phyloP scores from a whole-genome alignment of 176 grass and related monocot genomes.

The Avena insularis region DNA sequence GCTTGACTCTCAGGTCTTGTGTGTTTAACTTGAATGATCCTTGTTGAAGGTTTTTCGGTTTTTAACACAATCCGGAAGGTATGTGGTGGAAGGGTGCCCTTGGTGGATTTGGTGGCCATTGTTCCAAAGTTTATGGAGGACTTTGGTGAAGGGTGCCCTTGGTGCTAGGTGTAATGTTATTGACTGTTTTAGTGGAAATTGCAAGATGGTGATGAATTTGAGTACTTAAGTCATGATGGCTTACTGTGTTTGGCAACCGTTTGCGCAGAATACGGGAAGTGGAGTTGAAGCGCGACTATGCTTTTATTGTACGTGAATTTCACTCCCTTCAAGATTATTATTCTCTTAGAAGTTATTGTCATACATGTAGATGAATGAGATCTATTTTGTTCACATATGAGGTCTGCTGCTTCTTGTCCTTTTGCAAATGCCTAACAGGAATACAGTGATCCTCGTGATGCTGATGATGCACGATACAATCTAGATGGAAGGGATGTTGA shows the following conservation, averaged over 20 bases:
- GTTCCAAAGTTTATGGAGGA: slow-evolving; percentile 86
- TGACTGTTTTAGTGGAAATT: slow-evolving; percentile 68
- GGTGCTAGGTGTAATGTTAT: slow-evolving; percentile 92
- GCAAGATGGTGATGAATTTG: slow-evolving; percentile 63
- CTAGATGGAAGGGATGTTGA: slow-evolving; percentile 93
- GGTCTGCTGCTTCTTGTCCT: neutral
- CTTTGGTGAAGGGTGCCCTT: slow-evolving; percentile 92
- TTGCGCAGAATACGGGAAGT: slow-evolving; percentile 99
- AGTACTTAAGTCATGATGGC: slow-evolving; percentile 68
- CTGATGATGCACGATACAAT: slow-evolving; percentile 90
- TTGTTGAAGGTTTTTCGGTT: slow-evolving; percentile 99
- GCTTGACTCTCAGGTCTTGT: slow-evolving; percentile 56
- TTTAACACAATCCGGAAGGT: slow-evolving; percentile 90
- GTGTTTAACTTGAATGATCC: slow-evolving; percentile 93
- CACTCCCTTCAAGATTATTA: neutral
- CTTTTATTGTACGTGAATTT: slow-evolving; percentile 86
- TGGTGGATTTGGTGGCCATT: slow-evolving; percentile 91
- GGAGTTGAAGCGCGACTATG: slow-evolving; percentile 99
- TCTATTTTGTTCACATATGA: slow-evolving; percentile 22
- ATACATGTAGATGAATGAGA: neutral
- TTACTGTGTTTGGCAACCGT: slow-evolving; percentile 91
- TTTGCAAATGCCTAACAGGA: slow-evolving; percentile 60
- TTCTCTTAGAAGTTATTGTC: neutral
- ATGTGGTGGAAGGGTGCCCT: slow-evolving; percentile 95
- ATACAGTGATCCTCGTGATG: slow-evolving; percentile 89